A percentile compares a stretch with the other conserved stretches of the same genome.
Conservation (phyloP, 2,329 filamentous ascomycete genomes). For the Allantophomopsis cytisporea region DNA sequence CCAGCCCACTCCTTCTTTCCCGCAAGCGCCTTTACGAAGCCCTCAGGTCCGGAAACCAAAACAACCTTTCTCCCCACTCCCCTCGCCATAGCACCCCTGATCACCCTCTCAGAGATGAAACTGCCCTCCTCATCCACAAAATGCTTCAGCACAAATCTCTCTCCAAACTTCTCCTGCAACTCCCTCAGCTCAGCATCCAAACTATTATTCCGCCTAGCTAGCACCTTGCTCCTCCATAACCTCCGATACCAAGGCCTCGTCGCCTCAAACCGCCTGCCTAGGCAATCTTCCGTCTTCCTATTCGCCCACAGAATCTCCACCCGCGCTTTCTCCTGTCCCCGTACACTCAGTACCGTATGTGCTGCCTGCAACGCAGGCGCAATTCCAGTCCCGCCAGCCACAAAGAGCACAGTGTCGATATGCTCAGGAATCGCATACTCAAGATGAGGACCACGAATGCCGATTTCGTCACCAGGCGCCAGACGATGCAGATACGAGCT, state of each 20-base stretch:
- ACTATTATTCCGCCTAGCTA: too few relatives aligned
- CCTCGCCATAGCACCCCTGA: constrained; percentile 24
- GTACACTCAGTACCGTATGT: constrained; percentile 35
- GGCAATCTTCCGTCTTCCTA: constrained; percentile 49
- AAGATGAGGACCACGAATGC: constrained; percentile 65
- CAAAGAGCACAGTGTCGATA: constrained; percentile 50
- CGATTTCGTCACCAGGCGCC: constrained; percentile 46
- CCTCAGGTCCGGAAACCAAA: constrained; percentile 82
- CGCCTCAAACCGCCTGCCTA: constrained; percentile 30
- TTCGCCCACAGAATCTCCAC: constrained; percentile 78
- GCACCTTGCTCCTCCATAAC: too few relatives aligned
- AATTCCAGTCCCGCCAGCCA: constrained; percentile 88
- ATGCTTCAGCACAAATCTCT: constrained; percentile 52
- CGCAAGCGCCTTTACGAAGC: constrained; percentile 71
- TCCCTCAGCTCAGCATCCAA: constrained; percentile 33
- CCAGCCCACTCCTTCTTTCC: constrained; percentile 66
- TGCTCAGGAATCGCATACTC: constrained; percentile 49
- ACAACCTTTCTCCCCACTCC: constrained; percentile 45
- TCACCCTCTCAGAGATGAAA: constrained; percentile 40
- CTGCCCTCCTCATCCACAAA: constrained; percentile 71
- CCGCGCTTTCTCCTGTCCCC: constrained; percentile 16
- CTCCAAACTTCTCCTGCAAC: constrained; percentile 42
- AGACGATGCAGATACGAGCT: constrained; percentile 66
- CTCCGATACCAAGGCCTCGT: too few relatives aligned
- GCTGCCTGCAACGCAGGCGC: constrained; percentile 78